Evolutionary conservation across 345 rosid genomes (phyloP).

Genomic region (Zanthoxylum bungeanum): DNA sequence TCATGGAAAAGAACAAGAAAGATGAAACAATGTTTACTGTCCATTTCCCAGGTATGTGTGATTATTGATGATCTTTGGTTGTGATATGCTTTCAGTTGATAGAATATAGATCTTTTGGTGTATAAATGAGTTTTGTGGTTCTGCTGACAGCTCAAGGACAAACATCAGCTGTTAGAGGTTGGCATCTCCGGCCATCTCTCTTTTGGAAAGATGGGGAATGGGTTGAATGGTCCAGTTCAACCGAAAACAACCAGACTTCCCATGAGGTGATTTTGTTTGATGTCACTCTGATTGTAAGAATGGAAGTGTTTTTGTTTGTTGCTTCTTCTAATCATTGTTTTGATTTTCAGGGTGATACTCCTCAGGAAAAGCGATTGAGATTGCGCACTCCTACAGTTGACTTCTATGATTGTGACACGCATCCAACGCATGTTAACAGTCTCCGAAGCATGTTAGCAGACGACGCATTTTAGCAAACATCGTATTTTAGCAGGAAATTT

Average conservation of each 20-base stretch:
- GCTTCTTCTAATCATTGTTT: slow-evolving; percentile 10
- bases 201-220: slow-evolving; percentile 85
- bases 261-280: slow-evolving; percentile 41
- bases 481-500: too few species aligned
- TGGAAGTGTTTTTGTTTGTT: background rate
- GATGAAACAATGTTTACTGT: slow-evolving; percentile 67
- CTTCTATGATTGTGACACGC: too few species aligned
- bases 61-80: background rate
- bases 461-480: too few species aligned
- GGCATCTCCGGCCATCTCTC: slow-evolving; percentile 89
- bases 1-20: slow-evolving; percentile 77
- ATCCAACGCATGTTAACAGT: too few species aligned
- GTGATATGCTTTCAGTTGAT: background rate
- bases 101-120: slow-evolving; percentile 6
- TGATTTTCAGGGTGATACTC: slow-evolving; percentile 79
- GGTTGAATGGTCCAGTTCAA: slow-evolving; percentile 69
- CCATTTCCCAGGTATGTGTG: slow-evolving; percentile 65
- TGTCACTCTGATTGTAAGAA: slow-evolving; percentile 4
- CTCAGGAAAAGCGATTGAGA: slow-evolving; percentile 72
- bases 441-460: too few species aligned
- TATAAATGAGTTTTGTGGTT: slow-evolving; percentile 6
- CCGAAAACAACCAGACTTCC: slow-evolving; percentile 32
- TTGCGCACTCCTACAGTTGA: slow-evolving; percentile 42
- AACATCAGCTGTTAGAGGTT: slow-evolving; percentile 52
- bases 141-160: slow-evolving; percentile 64